phyloP scores from a whole-genome alignment of 1,284 basidiomycete species.

The Ganoderma multipileum region DNA sequence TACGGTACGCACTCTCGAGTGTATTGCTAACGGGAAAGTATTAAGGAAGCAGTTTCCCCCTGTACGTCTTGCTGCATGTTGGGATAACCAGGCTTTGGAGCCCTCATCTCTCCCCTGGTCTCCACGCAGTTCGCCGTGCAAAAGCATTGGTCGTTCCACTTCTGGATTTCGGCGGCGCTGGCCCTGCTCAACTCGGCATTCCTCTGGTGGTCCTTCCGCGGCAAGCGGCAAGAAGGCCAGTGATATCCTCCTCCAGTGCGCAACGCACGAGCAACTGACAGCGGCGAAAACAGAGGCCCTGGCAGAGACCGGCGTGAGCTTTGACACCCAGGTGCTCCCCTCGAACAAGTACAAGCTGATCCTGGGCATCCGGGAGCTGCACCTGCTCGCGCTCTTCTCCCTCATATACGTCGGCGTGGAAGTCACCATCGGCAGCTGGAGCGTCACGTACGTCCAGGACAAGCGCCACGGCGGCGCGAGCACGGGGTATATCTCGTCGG shows the following conservation, averaged over 20 bases:
- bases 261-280: too few species aligned
- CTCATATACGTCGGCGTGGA: conserved; percentile 76
- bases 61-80: not conserved
- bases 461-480: conserved; percentile 40
- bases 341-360: conserved; percentile 63
- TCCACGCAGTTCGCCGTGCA: conserved; percentile 66
- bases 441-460: conserved; percentile 20
- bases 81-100: conserved; percentile 55
- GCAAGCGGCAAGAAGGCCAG: conserved; percentile 57
- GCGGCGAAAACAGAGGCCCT: conserved; percentile 26
- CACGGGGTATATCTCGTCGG: conserved; percentile 47
- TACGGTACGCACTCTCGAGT: conserved; percentile 32
- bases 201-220: conserved; percentile 59
- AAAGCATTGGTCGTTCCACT: conserved; percentile 67
- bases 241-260: not conserved
- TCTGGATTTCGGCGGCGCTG: conserved; percentile 61
- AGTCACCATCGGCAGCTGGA: conserved; percentile 60
- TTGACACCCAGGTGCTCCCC: conserved; percentile 43
- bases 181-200: conserved; percentile 52
- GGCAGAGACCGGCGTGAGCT: conserved; percentile 46
- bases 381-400: conserved; percentile 65
- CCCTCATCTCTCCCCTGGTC: conserved; percentile 62
- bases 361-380: conserved; percentile 57
- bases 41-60: conserved; percentile 3
- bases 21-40: not conserved